These are phyloP conservation scores for Yamadazyma trypodendri DNA, from an alignment of 1,139 yeast species.

Conservation along the genomic window DNA sequence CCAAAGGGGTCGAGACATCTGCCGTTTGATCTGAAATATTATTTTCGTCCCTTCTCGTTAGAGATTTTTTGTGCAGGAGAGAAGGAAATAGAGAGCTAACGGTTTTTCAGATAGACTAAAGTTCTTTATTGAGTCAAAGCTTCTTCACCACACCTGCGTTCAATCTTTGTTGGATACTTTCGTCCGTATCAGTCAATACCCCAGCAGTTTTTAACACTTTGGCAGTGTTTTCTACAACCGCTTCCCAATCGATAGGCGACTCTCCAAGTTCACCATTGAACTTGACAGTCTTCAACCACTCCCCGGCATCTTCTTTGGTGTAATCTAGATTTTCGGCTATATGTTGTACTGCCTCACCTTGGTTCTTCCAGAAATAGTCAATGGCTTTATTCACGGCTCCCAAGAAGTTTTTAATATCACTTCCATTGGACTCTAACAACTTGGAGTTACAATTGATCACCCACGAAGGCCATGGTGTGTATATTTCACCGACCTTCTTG, in stretches of 20 bases:
- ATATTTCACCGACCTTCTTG: slow-evolving; percentile 80
- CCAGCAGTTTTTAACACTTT: slow-evolving; percentile 61
- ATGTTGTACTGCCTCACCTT: slow-evolving; percentile 64
- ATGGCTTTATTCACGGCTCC: slow-evolving; percentile 66
- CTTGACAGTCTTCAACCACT: slow-evolving; percentile 76
- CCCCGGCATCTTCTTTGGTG: slow-evolving; percentile 69
- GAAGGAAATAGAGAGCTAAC: too few relatives aligned
- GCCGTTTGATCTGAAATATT: not conserved
- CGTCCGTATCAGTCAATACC: slow-evolving; percentile 45
- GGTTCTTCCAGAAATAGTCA: slow-evolving; percentile 55
- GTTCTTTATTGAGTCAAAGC: too few relatives aligned
- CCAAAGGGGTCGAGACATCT: slow-evolving; percentile 13
- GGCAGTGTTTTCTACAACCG: slow-evolving; percentile 46
- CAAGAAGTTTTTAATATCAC: slow-evolving; percentile 36
- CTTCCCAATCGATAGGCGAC: slow-evolving; percentile 46
- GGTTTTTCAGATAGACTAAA: too few relatives aligned
- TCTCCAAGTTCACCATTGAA: slow-evolving; percentile 52
- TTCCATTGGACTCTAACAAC: slow-evolving; percentile 23
- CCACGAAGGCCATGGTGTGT: slow-evolving; percentile 98
- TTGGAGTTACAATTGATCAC: slow-evolving; percentile 57
- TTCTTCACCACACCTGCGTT: slow-evolving; percentile 21
- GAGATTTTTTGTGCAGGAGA: not conserved
- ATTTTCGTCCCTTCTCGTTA: slow-evolving; percentile 1
- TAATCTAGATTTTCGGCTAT: slow-evolving; percentile 73
- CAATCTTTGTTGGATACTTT: slow-evolving; percentile 30